phyloP scores from a whole-genome alignment of 129 eudicot species.

The Arctium minus region DNA sequence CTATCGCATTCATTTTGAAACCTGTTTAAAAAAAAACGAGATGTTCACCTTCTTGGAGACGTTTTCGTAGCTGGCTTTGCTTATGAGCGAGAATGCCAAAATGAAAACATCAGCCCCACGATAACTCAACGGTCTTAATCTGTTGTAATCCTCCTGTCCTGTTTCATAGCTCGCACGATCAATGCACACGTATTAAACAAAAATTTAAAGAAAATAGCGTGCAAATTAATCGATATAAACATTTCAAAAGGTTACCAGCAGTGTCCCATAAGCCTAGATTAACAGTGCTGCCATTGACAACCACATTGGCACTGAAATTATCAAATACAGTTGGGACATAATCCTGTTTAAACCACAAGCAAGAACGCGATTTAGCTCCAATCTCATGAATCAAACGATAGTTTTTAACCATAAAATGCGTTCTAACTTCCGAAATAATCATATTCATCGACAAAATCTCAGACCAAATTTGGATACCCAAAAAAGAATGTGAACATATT shows the following conservation, averaged over 20 bases:
- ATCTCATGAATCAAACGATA: not conserved
- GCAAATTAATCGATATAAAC: not conserved
- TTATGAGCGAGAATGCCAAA: constrained; percentile 92
- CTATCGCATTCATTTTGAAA: not conserved
- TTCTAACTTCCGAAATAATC: not conserved
- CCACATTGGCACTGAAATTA: constrained; percentile 99
- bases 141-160: constrained; percentile 99
- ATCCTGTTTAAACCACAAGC: constrained; percentile 55
- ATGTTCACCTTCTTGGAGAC: constrained; percentile 79
- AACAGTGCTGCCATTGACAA: constrained; percentile 89
- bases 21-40: not conserved
- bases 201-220: not conserved
- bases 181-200: not conserved
- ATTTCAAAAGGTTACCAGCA: constrained; percentile 67
- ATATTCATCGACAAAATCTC: not conserved
- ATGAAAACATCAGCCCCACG: constrained; percentile 99
- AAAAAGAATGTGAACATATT: not conserved
- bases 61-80: constrained; percentile 99
- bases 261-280: constrained; percentile 99
- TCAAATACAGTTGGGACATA: constrained; percentile 99
- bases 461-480: not conserved
- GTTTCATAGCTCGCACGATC: constrained; percentile 26
- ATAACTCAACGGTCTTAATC: constrained; percentile 99
- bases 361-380: not conserved
- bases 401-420: not conserved